Conservation (phyloP, 1,284 basidiomycete genomes). For the Ceratorhiza oryzae-sativae region DNA sequence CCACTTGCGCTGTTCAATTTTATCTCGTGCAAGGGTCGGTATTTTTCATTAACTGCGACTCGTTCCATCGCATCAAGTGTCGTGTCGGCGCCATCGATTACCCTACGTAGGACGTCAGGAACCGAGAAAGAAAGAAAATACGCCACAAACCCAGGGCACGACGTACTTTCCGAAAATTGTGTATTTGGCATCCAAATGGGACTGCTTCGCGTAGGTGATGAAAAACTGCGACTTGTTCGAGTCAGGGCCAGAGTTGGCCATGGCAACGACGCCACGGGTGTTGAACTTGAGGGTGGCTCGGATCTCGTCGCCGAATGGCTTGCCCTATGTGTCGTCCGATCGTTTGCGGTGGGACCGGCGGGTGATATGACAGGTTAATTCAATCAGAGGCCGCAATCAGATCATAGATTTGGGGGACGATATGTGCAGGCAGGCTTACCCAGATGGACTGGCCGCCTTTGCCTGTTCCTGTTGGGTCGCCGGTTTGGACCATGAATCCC, state of each 20-base stretch:
- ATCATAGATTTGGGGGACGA: neutral
- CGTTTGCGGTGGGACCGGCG: constrained; percentile 47
- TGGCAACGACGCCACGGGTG: constrained; percentile 89
- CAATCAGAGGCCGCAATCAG: neutral
- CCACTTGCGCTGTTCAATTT: constrained; percentile 74
- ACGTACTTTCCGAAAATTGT: constrained; percentile 82
- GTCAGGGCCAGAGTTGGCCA: constrained; percentile 94
- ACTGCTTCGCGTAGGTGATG: constrained; percentile 89
- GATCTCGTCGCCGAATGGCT: constrained; percentile 88
- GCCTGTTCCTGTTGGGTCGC: constrained; percentile 81
- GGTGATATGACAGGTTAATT: neutral
- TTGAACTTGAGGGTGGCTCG: constrained; percentile 96
- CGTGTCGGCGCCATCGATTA: constrained; percentile 93
- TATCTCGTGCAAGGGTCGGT: constrained; percentile 85
- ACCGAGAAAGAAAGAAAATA: neutral
- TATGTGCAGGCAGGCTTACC: constrained; percentile 46
- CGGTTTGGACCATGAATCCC: constrained; percentile 95
- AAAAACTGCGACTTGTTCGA: constrained; percentile 80
- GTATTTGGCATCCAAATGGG: constrained; percentile 93
- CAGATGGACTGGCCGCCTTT: constrained; percentile 87
- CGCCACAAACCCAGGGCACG: too few species aligned
- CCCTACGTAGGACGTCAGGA: constrained; percentile 51
- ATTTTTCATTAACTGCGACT: constrained; percentile 89
- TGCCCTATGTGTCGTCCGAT: constrained; percentile 57
- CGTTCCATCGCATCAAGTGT: constrained; percentile 91